phyloP scores from a whole-genome alignment of 495 filamentous ascomycete species.

The Lasiosphaeria hispida region DNA sequence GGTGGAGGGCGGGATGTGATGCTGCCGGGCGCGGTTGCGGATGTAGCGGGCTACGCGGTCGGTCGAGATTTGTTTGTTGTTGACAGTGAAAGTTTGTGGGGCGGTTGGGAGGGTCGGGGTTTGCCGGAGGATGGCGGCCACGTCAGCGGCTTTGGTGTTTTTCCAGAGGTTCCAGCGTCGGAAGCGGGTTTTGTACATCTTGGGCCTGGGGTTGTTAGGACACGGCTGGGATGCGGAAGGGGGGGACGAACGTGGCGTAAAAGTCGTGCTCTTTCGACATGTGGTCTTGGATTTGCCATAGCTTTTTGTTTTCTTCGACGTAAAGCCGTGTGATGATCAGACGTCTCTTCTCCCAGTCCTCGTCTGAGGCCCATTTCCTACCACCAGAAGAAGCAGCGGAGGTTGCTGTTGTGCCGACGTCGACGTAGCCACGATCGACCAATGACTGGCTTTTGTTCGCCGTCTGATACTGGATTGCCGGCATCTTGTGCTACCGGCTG shows the following conservation, averaged over 20 bases:
- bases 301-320: constrained; percentile 14
- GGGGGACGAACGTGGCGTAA: constrained; percentile 14
- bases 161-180: constrained; percentile 18
- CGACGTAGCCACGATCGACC: not conserved
- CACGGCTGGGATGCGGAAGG: not conserved
- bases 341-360: constrained; percentile 14
- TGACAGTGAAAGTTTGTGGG: constrained; percentile 6
- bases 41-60: constrained; percentile 13
- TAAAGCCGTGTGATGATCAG: constrained; percentile 15
- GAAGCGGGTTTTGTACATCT: constrained; percentile 22
- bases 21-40: constrained; percentile 9
- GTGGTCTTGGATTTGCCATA: constrained; percentile 13
- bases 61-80: constrained; percentile 12
- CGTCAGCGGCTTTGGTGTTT: constrained; percentile 16
- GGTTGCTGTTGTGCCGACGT: not conserved
- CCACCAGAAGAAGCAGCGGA: not conserved
- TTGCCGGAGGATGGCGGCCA: constrained; percentile 14
- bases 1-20: constrained; percentile 3
- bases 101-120: constrained; percentile 1
- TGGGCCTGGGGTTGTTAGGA: constrained; percentile 9
- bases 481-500: too few relatives aligned
- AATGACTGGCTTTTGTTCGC: too few relatives aligned
- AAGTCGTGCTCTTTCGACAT: constrained; percentile 17
- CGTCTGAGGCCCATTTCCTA: constrained; percentile 15
- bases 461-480: too few relatives aligned